phyloP scores from a whole-genome alignment of 2,329 filamentous ascomycete species.

The Ophiostoma angusticollis region DNA sequence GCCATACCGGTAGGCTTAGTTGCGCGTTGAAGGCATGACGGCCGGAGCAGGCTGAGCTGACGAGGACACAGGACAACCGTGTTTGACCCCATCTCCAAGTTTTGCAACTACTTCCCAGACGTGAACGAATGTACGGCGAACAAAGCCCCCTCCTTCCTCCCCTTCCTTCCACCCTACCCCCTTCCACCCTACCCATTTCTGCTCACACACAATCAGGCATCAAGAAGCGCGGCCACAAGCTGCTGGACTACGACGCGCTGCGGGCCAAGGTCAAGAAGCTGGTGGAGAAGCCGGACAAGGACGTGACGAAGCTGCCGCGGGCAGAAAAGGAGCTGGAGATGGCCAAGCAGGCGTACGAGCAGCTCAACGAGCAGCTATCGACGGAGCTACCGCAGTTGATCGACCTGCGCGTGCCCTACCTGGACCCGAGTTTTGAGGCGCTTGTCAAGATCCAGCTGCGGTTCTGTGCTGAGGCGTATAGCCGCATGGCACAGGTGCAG shows the following conservation, averaged over 20 bases:
- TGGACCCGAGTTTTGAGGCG: constrained; percentile 94
- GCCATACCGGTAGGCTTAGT: constrained; percentile 58
- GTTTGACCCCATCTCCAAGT: constrained; percentile 85
- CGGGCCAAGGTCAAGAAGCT: constrained; percentile 94
- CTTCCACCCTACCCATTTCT: too few relatives aligned
- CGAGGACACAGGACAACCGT: constrained; percentile 83
- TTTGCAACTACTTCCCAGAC: constrained; percentile 97
- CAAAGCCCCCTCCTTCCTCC: too few relatives aligned
- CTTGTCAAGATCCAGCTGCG: constrained; percentile 96
- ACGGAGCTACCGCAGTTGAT: constrained; percentile 90
- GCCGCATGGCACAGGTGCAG: constrained; percentile 96
- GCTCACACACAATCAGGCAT: constrained; percentile 54
- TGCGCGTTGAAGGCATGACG: too few relatives aligned
- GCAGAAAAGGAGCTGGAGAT: constrained; percentile 95
- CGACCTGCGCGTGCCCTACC: constrained; percentile 89
- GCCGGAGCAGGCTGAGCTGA: too few relatives aligned
- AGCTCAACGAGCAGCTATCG: constrained; percentile 91
- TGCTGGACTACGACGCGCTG: constrained; percentile 94
- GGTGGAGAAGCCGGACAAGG: constrained; percentile 97
- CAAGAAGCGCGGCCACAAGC: constrained; percentile 97
- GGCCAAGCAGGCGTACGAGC: constrained; percentile 85
- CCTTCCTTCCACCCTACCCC: too few relatives aligned
- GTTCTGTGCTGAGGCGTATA: constrained; percentile 97
- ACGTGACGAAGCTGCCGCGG: constrained; percentile 87
- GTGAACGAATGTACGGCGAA: constrained; percentile 93